Evolutionary conservation across 352 stramenopile genomes (phyloP), one percentile per base, ranked within the genome.

Genomic region (Bremia lactucae): DNA sequence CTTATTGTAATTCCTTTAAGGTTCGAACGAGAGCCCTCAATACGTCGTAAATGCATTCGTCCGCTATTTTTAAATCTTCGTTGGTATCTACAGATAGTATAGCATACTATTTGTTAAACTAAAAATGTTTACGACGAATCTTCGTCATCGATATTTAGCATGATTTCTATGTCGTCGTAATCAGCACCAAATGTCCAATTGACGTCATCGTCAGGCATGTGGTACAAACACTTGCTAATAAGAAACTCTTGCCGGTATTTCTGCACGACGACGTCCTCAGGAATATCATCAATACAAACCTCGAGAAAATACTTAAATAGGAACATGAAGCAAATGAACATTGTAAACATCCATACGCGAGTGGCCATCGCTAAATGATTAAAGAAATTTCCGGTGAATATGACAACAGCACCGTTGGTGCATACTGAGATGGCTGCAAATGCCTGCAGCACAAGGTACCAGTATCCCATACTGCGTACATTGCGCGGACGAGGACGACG

Each of bases 391-490:
- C 70, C 82, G 13, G 89, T 96, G 63, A 96, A 97, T 42, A 94
- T 87, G 56, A 97, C 85, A 7, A 97, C 72, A 13, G 86, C 76
- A 42, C 72, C 84, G 58, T 98, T 98, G 0, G 90, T 96, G 45
- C 94, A 80, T 23, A 96, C 87, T 11, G 83, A 87, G 46, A 94
- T 81, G 48, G 80, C 92, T 26, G 89, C 76, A 23, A 97, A 91
- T 16, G 68, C 64, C 49, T 94, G 71, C 28, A 97, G 58, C 36
- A 96, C 74, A 21, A 76, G 58, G 51, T 92, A 95, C 91, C 91
- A 98, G 52, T 94, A 89, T 42, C 91, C 89, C 57, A 97, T 94
- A 59, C 81, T 73, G 37, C 86, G 65, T 15, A 90, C 78, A 26
- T 76, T 80, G 26, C 68, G 65, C n/a, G 86, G 80, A 10, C 80